Percentiles rank a stretch among this genome's conserved stretches.
Conservation (phyloP, 2,329 filamentous ascomycete species). For the Alternaria novae-zelandiae region DNA sequence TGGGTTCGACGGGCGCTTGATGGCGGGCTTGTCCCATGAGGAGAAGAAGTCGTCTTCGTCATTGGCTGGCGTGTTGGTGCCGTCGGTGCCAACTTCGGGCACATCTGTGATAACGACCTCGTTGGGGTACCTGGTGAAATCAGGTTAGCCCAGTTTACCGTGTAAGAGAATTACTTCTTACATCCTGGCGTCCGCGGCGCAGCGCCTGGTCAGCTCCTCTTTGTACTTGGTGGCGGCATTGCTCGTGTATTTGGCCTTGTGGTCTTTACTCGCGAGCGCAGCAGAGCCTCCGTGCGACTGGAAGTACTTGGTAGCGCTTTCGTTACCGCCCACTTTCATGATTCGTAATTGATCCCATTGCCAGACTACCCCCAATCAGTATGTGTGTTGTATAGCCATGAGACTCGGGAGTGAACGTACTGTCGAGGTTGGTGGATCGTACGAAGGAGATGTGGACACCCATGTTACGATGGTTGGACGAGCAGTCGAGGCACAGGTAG, state of each 20-base stretch:
- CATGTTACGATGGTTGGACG: slow-evolving; percentile 93
- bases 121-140: slow-evolving; percentile 71
- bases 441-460: slow-evolving; percentile 99
- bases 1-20: slow-evolving; percentile 95
- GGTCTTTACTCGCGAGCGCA: slow-evolving; percentile 92
- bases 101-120: slow-evolving; percentile 86
- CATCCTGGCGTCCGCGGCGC: slow-evolving; percentile 83
- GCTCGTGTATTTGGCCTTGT: slow-evolving; percentile 95
- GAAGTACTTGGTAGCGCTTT: slow-evolving; percentile 98
- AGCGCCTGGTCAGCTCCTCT: slow-evolving; percentile 88
- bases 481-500: slow-evolving; percentile 97
- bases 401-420: slow-evolving; percentile 63
- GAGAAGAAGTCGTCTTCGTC: slow-evolving; percentile 98
- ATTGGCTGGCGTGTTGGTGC: slow-evolving; percentile 76
- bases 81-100: slow-evolving; percentile 63
- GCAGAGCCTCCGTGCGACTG: slow-evolving; percentile 94
- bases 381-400: neutral
- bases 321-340: slow-evolving; percentile 99
- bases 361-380: slow-evolving; percentile 64
- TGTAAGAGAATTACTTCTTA: slow-evolving; percentile 55
- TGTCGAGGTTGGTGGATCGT: slow-evolving; percentile 95
- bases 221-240: slow-evolving; percentile 97
- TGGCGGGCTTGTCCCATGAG: slow-evolving; percentile 96
- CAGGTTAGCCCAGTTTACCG: slow-evolving; percentile 10
- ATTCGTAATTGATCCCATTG: slow-evolving; percentile 97